Conservation (phyloP, 768 basidiomycete genomes). For the Solioccasus polychromus region DNA sequence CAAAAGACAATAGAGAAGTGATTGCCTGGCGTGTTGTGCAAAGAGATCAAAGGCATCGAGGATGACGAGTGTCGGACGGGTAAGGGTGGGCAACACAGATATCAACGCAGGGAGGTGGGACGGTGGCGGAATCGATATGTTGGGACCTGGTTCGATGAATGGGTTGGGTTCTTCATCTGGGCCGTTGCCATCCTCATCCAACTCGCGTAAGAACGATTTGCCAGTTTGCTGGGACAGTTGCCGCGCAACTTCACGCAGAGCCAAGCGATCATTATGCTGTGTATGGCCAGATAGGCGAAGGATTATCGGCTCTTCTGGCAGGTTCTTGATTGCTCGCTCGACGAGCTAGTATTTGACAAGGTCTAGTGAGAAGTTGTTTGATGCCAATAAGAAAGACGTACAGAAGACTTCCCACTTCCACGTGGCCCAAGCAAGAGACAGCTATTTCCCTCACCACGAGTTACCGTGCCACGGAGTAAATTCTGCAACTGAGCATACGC, state of each 20-base stretch:
- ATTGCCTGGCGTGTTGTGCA: conserved; percentile 86
- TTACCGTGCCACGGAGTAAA: conserved; percentile 70
- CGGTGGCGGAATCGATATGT: conserved; percentile 53
- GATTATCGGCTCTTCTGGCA: conserved; percentile 58
- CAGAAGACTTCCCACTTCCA: conserved; percentile 83
- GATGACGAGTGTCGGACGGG: conserved; percentile 76
- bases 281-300: conserved; percentile 83
- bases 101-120: conserved; percentile 74
- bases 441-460: conserved; percentile 88
- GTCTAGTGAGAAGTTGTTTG: conserved; percentile 2
- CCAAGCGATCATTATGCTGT: conserved; percentile 82
- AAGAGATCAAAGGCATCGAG: conserved; percentile 95
- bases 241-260: conserved; percentile 88
- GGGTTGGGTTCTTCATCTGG: conserved; percentile 48
- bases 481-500: conserved; percentile 58
- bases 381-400: conserved; percentile 28
- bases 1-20: conserved; percentile 90
- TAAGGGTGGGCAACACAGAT: conserved; percentile 72
- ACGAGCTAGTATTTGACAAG: conserved; percentile 49
- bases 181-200: conserved; percentile 26
- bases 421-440: conserved; percentile 83
- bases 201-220: conserved; percentile 45
- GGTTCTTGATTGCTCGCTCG: conserved; percentile 49
- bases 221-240: conserved; percentile 81
- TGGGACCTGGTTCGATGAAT: conserved; percentile 40